Conservation (phyloP, 192 early-diverging fungal genomes). For the Gonapodya prolifera region DNA sequence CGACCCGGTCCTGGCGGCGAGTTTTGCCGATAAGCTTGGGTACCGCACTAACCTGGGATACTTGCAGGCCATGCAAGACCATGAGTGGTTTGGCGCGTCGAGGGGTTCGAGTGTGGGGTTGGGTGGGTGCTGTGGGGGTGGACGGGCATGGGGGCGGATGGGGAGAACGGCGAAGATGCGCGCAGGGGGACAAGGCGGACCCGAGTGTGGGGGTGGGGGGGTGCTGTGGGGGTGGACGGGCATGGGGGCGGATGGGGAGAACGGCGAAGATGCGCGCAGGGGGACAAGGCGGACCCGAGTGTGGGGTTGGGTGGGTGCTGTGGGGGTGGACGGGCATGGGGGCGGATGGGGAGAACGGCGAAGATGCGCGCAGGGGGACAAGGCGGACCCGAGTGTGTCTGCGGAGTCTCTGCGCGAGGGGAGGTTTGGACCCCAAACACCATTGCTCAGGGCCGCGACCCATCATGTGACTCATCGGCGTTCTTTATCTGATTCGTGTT, state of each 20-base stretch:
- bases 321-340: not conserved
- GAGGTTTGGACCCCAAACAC: no score
- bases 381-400: no score
- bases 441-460: no score
- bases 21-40: not conserved
- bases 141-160: not conserved
- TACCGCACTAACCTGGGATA: not conserved
- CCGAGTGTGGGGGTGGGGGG: no score
- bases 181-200: no score
- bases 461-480: no score
- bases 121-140: not conserved
- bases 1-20: not conserved
- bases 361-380: not conserved
- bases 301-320: no score
- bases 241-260: not conserved
- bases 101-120: not conserved
- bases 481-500: no score
- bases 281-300: no score
- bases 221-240: not conserved
- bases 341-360: not conserved
- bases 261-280: not conserved
- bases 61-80: not conserved
- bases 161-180: not conserved
- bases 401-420: no score
- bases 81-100: not conserved